Base-by-base conservation (phyloP, 495 filamentous ascomycete species). In the Talaromyces proteolyticus region DNA sequence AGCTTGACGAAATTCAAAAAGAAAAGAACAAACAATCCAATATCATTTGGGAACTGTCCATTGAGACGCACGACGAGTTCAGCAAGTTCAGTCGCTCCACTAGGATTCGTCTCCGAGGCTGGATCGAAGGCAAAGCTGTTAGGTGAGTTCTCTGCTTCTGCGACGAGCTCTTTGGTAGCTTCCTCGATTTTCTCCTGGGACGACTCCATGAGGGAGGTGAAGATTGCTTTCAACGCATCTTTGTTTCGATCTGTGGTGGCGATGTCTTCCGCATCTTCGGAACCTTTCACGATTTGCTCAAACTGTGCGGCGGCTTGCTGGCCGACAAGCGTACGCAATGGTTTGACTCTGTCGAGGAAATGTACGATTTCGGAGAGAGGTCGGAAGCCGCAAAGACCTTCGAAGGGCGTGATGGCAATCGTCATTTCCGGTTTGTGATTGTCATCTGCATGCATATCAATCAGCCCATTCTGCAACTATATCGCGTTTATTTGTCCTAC, bases 341-440 rank as follows among this genome's bases (percentile, higher is more conserved):
- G 75, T 10, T 85, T 76, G 4, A 95, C 77, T 1, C 79, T 79
- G 16, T 81, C 68, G 8, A 99, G 76, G 65, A 97, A 96, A 63
- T 94, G 88, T 3, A 81, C 72, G 43, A 96, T 92, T 67, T 99
- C 89, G 19, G 61, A 75, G 10, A 97, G 69, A 0, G 93, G 93
- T 14, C 93, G 82, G 74, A 98, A 98, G 14, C 93, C 92, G 59
- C 93, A 98, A 22, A 98, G 76, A 6, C 93, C 93, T 60, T 96
- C 93, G 54, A 98, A 98, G 2, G 87, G 85, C 2, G 93, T 96
- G 61, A 98, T 83, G 47, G 93, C 93, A 60, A 98, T 95, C 48
- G 92, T 87, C 93, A 98, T 98, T 67, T 98, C 93, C 41, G 93
- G 93, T 67, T 98, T 98, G 74, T 98, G 93, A 67, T 98, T 98